A percentile compares a stretch with the other conserved stretches of the same genome.
Conservation (phyloP, 2,329 filamentous ascomycete genomes). For the Claviceps quebecensis region DNA sequence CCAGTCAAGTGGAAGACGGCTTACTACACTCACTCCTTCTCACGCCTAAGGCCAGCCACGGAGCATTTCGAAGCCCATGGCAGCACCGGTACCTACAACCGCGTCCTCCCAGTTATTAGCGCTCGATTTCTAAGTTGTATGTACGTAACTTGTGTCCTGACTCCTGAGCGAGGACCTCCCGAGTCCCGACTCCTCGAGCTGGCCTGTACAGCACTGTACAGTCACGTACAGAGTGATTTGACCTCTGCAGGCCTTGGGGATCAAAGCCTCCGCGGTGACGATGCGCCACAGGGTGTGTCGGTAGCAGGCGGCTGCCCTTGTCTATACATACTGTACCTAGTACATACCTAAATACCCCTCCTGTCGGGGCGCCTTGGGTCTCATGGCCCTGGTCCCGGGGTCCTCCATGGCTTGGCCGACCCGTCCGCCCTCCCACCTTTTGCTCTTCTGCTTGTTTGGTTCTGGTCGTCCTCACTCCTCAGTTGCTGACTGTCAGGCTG, state of each 20-base stretch:
- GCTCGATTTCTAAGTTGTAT: too few species aligned
- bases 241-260: too few species aligned
- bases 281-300: neutral
- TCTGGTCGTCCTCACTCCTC: neutral
- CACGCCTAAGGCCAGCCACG: neutral
- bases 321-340: neutral
- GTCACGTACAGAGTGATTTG: too few species aligned
- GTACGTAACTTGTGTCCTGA: too few species aligned
- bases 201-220: too few species aligned
- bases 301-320: neutral
- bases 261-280: too few species aligned
- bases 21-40: neutral
- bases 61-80: neutral
- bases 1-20: neutral
- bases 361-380: slow-evolving; percentile 2
- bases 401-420: slow-evolving; percentile 3
- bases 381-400: slow-evolving; percentile 4
- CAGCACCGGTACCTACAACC: too few species aligned
- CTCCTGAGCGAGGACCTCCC: too few species aligned
- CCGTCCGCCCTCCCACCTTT: slow-evolving; percentile 1
- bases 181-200: too few species aligned
- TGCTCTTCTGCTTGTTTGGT: neutral
- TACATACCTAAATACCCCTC: neutral
- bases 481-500: neutral
- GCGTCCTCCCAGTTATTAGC: too few species aligned